These are phyloP conservation scores for Clathrus columnatus DNA, from an alignment of 768 basidiomycete species.

Conservation along the genomic window DNA sequence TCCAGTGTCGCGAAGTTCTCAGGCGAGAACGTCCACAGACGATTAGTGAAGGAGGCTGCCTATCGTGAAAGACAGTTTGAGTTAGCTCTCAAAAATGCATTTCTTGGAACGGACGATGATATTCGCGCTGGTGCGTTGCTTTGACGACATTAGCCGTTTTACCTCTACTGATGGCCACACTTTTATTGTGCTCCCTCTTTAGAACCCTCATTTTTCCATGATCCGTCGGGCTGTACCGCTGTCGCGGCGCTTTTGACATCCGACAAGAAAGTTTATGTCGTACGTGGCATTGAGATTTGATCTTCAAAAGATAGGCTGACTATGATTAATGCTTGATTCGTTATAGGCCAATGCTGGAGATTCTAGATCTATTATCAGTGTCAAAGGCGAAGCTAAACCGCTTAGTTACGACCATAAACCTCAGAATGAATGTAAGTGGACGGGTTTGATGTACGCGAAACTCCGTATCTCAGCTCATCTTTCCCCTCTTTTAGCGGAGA, in stretches of 20 bases:
- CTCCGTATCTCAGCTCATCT: conserved; percentile 9
- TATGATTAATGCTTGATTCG: not conserved
- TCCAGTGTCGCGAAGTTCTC: conserved; percentile 80
- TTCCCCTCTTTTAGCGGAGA: conserved; percentile 51
- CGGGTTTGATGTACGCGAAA: conserved; percentile 2
- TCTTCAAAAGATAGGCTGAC: not conserved
- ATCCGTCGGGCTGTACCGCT: conserved; percentile 95
- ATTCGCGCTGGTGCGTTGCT: conserved; percentile 62
- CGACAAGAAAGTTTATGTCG: conserved; percentile 72
- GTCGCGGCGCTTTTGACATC: conserved; percentile 77
- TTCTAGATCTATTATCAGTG: conserved; percentile 80
- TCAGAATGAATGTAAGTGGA: conserved; percentile 60
- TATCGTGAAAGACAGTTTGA: conserved; percentile 66
- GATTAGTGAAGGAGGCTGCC: conserved; percentile 60
- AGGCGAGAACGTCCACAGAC: conserved; percentile 74
- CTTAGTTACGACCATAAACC: conserved; percentile 97
- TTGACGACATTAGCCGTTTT: not conserved
- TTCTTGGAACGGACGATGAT: conserved; percentile 92
- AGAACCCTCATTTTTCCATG: conserved; percentile 83
- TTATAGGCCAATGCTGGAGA: conserved; percentile 94
- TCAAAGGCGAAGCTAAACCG: conserved; percentile 79
- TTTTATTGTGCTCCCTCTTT: conserved; percentile 12
- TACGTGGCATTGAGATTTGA: conserved; percentile 31
- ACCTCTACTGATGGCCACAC: not conserved
- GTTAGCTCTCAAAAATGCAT: conserved; percentile 76